Percentiles rank a stretch among this genome's conserved stretches.
Evolutionary conservation across 495 filamentous ascomycete genomes (phyloP).

Genomic region (Pyronema omphalodes): DNA sequence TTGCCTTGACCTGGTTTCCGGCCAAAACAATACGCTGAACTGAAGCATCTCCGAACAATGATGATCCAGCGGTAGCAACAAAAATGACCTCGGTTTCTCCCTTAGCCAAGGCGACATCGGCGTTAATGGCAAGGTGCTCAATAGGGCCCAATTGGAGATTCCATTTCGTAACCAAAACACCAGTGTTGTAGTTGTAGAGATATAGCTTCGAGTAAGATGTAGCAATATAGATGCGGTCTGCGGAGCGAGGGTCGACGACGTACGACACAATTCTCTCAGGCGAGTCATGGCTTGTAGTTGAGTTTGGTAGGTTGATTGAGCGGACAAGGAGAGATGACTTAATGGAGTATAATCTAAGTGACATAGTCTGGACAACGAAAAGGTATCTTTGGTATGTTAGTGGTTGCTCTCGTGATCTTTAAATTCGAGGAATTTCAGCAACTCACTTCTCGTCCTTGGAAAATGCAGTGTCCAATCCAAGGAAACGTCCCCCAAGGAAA

Average conservation of each 20-base stretch:
- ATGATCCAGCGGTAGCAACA: conserved; percentile 2
- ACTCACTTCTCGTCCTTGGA: conserved; percentile 63
- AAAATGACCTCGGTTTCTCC: conserved; percentile 9
- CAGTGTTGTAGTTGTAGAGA: conserved; percentile 58
- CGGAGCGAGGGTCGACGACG: conserved; percentile 37
- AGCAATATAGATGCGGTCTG: conserved; percentile 49
- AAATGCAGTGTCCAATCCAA: conserved; percentile 60
- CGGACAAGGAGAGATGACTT: conserved; percentile 60
- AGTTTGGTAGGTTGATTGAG: conserved; percentile 31
- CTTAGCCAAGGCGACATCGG: conserved; percentile 8
- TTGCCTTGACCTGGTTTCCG: background rate
- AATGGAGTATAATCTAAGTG: conserved; percentile 65
- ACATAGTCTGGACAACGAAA: conserved; percentile 41
- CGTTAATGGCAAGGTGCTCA: conserved; percentile 23
- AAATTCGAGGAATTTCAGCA: background rate
- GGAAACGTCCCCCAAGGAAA: conserved; percentile 49
- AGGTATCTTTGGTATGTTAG: conserved; percentile 35
- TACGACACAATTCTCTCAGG: conserved; percentile 33
- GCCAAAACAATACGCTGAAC: background rate
- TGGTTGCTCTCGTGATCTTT: too few species aligned
- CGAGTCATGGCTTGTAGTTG: conserved; percentile 3
- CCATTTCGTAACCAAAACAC: conserved; percentile 33
- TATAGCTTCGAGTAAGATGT: conserved; percentile 46
- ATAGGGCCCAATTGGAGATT: conserved; percentile 27
- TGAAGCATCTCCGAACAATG: background rate